Percentiles rank a stretch among this genome's conserved stretches.
These are phyloP conservation scores for Austroboletus sp. DNA, from an alignment of 1,284 basidiomycete genomes.

Conservation along the genomic window DNA sequence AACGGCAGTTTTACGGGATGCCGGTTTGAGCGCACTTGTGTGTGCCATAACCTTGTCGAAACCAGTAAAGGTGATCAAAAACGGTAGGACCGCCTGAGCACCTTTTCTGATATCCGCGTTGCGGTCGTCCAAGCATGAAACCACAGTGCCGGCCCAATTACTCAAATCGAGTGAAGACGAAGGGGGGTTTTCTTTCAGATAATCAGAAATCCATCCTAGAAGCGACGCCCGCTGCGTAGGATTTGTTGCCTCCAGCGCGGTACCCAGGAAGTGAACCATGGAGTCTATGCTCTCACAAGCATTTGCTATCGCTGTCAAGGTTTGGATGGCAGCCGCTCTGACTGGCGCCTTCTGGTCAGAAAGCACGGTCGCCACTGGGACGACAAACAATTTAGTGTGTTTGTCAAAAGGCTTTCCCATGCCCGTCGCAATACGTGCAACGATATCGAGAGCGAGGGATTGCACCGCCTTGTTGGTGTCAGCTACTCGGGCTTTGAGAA, in stretches of 20 bases:
- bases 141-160: slow-evolving; percentile 63
- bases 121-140: slow-evolving; percentile 86
- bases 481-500: slow-evolving; percentile 81
- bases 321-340: slow-evolving; percentile 70
- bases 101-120: slow-evolving; percentile 88
- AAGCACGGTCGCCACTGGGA: slow-evolving; percentile 77
- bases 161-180: slow-evolving; percentile 64
- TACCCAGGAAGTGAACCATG: slow-evolving; percentile 72
- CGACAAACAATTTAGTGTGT: slow-evolving; percentile 69
- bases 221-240: slow-evolving; percentile 83
- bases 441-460: slow-evolving; percentile 81
- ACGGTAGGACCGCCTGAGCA: slow-evolving; percentile 77
- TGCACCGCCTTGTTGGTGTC: slow-evolving; percentile 96
- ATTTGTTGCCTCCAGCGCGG: slow-evolving; percentile 80
- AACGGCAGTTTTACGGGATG: slow-evolving; percentile 77
- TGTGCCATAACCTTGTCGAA: slow-evolving; percentile 85
- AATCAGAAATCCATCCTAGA: slow-evolving; percentile 78
- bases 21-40: slow-evolving; percentile 83
- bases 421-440: slow-evolving; percentile 81
- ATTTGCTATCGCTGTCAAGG: slow-evolving; percentile 78
- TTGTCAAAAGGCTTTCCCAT: slow-evolving; percentile 97
- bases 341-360: slow-evolving; percentile 91
- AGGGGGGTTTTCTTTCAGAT: slow-evolving; percentile 64
- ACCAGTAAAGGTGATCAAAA: slow-evolving; percentile 71
- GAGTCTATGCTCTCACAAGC: slow-evolving; percentile 81